These are phyloP conservation scores for Allodekkera sacchari DNA, from an alignment of 805 yeast species.

Conservation along the genomic window DNA sequence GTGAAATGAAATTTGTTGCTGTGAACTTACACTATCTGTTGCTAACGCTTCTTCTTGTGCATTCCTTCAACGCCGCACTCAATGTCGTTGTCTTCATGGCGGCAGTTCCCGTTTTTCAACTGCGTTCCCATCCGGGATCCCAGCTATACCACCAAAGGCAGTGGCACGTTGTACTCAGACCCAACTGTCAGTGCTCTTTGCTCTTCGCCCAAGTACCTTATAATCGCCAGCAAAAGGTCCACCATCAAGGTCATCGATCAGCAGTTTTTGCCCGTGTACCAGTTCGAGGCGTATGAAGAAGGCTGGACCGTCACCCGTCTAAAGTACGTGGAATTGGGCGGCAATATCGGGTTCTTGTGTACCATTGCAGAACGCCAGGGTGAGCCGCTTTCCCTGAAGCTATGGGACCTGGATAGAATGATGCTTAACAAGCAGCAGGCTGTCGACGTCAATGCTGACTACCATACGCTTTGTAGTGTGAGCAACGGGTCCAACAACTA, in stretches of 20 bases:
- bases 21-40: too few species aligned
- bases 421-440: conserved; percentile 20
- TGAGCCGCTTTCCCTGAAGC: conserved; percentile 52
- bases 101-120: conserved; percentile 84
- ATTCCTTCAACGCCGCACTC: too few species aligned
- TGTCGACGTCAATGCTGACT: conserved; percentile 29
- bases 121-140: conserved; percentile 83
- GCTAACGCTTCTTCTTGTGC: too few species aligned
- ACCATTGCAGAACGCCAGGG: conserved; percentile 75
- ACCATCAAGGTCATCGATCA: conserved; percentile 48
- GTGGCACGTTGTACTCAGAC: conserved; percentile 64
- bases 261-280: conserved; percentile 35
- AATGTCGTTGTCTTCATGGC: conserved; percentile 28
- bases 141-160: conserved; percentile 42
- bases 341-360: conserved; percentile 37
- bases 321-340: conserved; percentile 24
- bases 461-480: conserved; percentile 54
- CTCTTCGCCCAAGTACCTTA: conserved; percentile 47
- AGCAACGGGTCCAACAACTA: conserved; percentile 67
- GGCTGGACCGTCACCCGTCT: conserved; percentile 59
- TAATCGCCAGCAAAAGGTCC: conserved; percentile 48
- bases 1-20: too few species aligned
- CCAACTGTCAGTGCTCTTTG: conserved; percentile 59
- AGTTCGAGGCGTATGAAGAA: conserved; percentile 57
- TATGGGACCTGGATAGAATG: conserved; percentile 64